Conservation (phyloP, 345 rosid species). For the Psidium friedrichsthalianum region DNA sequence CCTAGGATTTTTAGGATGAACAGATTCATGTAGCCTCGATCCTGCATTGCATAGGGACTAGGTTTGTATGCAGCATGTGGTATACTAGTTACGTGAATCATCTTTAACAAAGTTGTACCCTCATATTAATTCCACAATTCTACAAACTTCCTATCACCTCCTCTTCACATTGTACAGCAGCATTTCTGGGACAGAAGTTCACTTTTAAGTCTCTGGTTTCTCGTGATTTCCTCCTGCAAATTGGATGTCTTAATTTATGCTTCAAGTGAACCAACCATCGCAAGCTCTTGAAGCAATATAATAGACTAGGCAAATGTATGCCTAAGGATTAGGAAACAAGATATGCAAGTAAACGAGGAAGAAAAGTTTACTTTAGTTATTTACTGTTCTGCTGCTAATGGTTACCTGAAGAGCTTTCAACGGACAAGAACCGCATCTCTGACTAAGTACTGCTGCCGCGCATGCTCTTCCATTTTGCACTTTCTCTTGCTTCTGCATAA, state of each 20-base stretch:
- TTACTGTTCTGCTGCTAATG: background rate
- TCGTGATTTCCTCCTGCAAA: conserved; percentile 44
- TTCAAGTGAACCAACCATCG: background rate
- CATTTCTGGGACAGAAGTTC: background rate
- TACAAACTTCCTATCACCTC: background rate
- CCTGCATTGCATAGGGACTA: background rate
- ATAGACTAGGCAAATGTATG: background rate
- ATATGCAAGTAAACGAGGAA: background rate
- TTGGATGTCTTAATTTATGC: background rate
- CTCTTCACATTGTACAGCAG: background rate
- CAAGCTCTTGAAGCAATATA: background rate
- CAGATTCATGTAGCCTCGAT: background rate
- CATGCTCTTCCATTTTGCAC: conserved; percentile 38
- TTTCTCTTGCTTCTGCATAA: conserved; percentile 61
- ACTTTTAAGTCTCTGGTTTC: conserved; percentile 32
- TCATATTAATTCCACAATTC: background rate
- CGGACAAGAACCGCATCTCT: conserved; percentile 41
- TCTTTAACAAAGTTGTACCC: background rate
- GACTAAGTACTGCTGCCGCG: conserved; percentile 46
- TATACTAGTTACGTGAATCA: background rate
- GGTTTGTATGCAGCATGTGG: background rate
- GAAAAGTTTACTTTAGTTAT: background rate
- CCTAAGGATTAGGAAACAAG: background rate
- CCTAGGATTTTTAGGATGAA: background rate
- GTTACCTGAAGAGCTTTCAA: conserved; percentile 54